A percentile compares a stretch with the other conserved stretches of the same genome.
These are phyloP conservation scores for Microcyclospora pomicola DNA, from an alignment of 2,329 filamentous ascomycete species.

Conservation along the genomic window DNA sequence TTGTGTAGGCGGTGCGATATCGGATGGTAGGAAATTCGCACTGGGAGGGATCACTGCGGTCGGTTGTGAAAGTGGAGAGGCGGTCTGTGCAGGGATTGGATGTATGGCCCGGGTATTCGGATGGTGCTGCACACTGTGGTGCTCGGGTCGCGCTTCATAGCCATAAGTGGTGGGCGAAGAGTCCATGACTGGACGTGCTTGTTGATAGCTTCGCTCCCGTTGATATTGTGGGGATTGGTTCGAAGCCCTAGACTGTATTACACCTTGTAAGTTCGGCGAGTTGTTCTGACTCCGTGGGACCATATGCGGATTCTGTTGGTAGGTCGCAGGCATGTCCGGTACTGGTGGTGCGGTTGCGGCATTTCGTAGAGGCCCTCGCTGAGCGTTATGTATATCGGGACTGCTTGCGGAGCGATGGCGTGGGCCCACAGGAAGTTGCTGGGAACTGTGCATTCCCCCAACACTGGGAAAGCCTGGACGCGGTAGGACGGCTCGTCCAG, in stretches of 20 bases:
- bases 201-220: conserved; percentile 37
- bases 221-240: conserved; percentile 59
- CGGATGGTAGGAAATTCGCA: conserved; percentile 1
- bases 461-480: conserved; percentile 52
- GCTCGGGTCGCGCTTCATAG: conserved; percentile 1
- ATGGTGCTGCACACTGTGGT: conserved; percentile 10
- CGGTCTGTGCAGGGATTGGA: conserved; percentile 22
- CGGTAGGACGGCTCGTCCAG: conserved; percentile 50
- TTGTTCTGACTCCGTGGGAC: conserved; percentile 65
- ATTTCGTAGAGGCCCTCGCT: conserved; percentile 44
- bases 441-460: conserved; percentile 40
- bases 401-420: conserved; percentile 84
- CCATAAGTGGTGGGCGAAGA: conserved; percentile 10
- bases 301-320: conserved; percentile 13
- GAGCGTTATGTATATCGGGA: conserved; percentile 70
- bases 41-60: background rate
- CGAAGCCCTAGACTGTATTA: conserved; percentile 50
- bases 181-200: conserved; percentile 7
- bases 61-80: conserved; percentile 17
- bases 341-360: conserved; percentile 32
- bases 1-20: conserved; percentile 41
- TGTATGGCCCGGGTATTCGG: conserved; percentile 26
- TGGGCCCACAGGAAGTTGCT: conserved; percentile 32
- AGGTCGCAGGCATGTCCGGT: conserved; percentile 19
- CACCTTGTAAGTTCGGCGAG: conserved; percentile 50